Percentiles rank a stretch among this genome's conserved stretches.
phyloP scores from a whole-genome alignment of 306 rosid species.

The Fragaria vesca region DNA sequence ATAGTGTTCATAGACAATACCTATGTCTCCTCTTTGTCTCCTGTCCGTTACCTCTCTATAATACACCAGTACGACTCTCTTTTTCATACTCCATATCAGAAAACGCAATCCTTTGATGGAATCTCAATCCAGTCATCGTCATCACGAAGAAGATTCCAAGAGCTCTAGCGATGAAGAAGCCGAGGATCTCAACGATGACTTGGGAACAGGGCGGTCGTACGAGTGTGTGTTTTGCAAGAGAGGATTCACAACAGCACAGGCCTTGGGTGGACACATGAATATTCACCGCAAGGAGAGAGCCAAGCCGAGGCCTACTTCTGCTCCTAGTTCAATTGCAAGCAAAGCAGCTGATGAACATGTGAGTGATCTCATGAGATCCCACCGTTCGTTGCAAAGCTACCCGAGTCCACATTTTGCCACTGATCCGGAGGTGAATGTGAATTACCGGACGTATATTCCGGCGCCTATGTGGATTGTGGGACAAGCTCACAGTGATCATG shows the following conservation, averaged over 20 bases:
- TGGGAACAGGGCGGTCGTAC: constrained; percentile 55
- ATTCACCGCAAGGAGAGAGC: constrained; percentile 79
- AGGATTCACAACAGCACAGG: constrained; percentile 90
- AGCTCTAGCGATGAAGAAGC: constrained; percentile 52
- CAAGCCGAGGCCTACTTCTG: constrained; percentile 30
- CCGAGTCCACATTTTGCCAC: constrained; percentile 24
- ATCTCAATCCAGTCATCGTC: constrained; percentile 23
- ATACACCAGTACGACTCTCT: constrained; percentile 8
- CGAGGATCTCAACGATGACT: constrained; percentile 38
- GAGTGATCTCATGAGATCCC: constrained; percentile 30
- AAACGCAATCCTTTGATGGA: constrained; percentile 25
- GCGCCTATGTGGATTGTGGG: constrained; percentile 31
- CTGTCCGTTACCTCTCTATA: constrained; percentile 28
- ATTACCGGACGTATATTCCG: constrained; percentile 41
- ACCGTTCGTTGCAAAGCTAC: constrained; percentile 36
- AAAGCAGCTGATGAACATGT: constrained; percentile 14
- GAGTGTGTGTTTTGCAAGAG: constrained; percentile 92
- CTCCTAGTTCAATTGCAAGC: constrained; percentile 38
- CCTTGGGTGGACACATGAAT: constrained; percentile 94
- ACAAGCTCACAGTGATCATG: constrained; percentile 17
- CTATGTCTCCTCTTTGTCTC: constrained; percentile 20
- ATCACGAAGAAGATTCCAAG: constrained; percentile 38
- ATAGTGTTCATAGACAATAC: constrained; percentile 10
- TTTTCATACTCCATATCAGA: neutral
- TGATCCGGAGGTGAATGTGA: constrained; percentile 31